Percentiles rank a stretch among this genome's conserved stretches.
Conservation (phyloP, 176 grass and related monocot genomes). For the Dendrocalamus sinicus region DNA sequence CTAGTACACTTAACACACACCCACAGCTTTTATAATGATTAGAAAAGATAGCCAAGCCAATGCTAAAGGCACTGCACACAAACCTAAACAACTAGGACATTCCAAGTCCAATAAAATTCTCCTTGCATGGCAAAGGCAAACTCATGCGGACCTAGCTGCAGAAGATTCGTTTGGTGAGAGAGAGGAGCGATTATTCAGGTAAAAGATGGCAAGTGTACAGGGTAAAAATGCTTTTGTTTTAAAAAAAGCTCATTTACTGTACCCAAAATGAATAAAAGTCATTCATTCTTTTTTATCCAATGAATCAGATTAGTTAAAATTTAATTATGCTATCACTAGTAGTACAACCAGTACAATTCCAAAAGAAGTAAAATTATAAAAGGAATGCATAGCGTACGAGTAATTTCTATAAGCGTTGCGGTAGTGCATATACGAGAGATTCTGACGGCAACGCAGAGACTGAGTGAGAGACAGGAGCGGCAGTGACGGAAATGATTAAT, state of each 20-base stretch:
- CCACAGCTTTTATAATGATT: constrained; percentile 31
- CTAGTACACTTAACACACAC: not conserved
- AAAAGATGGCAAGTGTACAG: constrained; percentile 15
- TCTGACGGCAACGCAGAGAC: too few species aligned
- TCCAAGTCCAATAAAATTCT: not conserved
- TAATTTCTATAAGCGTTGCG: too few species aligned
- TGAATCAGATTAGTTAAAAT: too few species aligned
- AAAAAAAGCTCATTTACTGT: not conserved
- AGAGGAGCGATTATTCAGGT: not conserved
- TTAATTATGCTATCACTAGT: too few species aligned
- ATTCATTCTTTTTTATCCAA: too few species aligned
- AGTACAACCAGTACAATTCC: too few species aligned
- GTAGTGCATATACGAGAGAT: too few species aligned
- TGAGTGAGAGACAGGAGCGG: too few species aligned
- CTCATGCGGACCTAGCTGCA: not conserved
- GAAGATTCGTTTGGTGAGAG: constrained; percentile 29
- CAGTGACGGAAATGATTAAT: too few species aligned
- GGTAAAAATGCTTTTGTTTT: constrained; percentile 5
- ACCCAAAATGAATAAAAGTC: too few species aligned
- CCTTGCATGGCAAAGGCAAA: not conserved
- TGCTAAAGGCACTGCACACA: constrained; percentile 1
- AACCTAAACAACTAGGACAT: not conserved
- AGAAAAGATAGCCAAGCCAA: constrained; percentile 8
- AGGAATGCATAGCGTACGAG: too few species aligned
- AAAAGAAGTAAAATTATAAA: too few species aligned